Base-by-base conservation (phyloP, 2,329 filamentous ascomycete species). In the Aspergillus niger region DNA sequence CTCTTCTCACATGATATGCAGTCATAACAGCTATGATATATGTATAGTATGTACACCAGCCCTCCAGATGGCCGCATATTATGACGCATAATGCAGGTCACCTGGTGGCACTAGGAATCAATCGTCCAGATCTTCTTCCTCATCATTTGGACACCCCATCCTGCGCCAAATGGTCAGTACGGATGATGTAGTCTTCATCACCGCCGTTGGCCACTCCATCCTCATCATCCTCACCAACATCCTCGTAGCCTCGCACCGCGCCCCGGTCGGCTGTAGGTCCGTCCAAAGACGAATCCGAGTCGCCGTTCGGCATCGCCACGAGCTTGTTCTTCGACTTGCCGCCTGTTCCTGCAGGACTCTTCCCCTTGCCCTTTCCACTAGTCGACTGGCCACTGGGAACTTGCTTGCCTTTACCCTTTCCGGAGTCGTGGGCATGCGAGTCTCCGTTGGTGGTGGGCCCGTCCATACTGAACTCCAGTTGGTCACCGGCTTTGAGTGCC, bases 321-420 rank as follows among this genome's bases (percentile, higher is more conserved):
- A 68, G 63, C 59, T 74, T 78, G 38, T 68, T 72, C 65, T 79
- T 81, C 20, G 74, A 74, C 61, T 81, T 75, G 53, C 71, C 69
- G 11, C 61, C 41, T 11, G 62, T 50, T 30, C 49, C 61, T 5
- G 26, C 60, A 15, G 58, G 57, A 36, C 48, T 60, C 52, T 64
- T 65, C 4, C 63, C 63, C 58, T 72, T 67, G 48, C 71, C 68
- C 56, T 74, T 74, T 53, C 67, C 69, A 59, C 62, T 70, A 10
- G 63, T 68, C 17, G 69, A 74, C 30, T 72, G 70, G 47, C 72
- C 70, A 55, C 69, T 77, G 58, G 62, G 69, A 41, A 72, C 68
- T 59, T 66, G 70, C 61, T 70, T 73, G 59, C 69, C 74, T 53
- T 73, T 72, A 1, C 74, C 74, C 61, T 72, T 76, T 55, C 70